Percentiles rank a stretch among this genome's conserved stretches.
phyloP scores from a whole-genome alignment of 163 green algal genomes.

The Scenedesmus sp. region DNA sequence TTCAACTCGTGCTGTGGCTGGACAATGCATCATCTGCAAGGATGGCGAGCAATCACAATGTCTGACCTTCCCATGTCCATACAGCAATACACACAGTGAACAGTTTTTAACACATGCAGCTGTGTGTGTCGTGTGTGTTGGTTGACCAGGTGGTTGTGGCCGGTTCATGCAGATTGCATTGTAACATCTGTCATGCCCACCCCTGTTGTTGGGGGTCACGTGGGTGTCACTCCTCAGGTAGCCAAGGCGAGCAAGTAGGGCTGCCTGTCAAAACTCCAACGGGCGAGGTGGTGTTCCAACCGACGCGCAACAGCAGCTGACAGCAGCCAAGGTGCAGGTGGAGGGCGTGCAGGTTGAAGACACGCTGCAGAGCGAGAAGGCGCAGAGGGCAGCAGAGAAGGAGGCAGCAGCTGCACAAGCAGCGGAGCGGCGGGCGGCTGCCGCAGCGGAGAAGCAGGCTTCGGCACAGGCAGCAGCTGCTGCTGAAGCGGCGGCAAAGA shows the following conservation, averaged over 20 bases:
- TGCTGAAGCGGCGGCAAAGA: conserved; percentile 13
- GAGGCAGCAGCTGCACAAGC: conserved; percentile 28
- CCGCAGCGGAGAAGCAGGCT: conserved; percentile 36
- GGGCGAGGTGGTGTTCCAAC: conserved; percentile 70
- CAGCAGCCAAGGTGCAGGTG: conserved; percentile 54
- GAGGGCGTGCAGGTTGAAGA: conserved; percentile 69
- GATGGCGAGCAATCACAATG: no score
- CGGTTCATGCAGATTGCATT: no score
- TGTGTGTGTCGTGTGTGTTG: no score
- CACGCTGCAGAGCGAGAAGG: conserved; percentile 50
- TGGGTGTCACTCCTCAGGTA: conserved; percentile 34
- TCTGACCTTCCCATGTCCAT: no score
- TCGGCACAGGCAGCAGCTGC: conserved; percentile 40
- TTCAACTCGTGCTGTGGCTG: no score
- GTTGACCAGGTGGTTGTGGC: no score
- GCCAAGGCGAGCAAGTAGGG: conserved; percentile 30
- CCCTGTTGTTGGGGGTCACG: no score
- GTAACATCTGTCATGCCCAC: no score
- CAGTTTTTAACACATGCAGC: no score
- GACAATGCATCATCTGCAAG: no score
- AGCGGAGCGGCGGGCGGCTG: background rate
- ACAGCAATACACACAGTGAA: no score
- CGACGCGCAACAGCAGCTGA: conserved; percentile 27
- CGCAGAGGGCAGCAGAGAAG: background rate
- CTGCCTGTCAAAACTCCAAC: conserved; percentile 80